Base-by-base conservation (phyloP, 2,329 filamentous ascomycete species). In the Ambrosiella beaveri region DNA sequence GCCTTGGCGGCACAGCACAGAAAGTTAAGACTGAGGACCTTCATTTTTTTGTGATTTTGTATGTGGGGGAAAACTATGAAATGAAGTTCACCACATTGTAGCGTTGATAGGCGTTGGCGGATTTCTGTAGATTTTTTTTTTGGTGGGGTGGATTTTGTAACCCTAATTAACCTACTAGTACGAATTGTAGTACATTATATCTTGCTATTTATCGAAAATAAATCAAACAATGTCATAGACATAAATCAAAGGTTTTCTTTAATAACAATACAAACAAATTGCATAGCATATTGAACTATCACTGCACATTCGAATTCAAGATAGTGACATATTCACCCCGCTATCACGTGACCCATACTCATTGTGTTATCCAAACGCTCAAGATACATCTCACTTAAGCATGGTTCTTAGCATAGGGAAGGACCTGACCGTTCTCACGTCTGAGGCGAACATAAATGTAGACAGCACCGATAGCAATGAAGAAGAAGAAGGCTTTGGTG, bases 11-110 rank as follows among this genome's bases (percentile, higher is more conserved):
- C 91, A 76, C 93, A 98, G 66, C 88, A 93, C 63, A 97, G 76
- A 72, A 98, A 98, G 73, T 97, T 97, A 66, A 95, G 84, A 61
- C 89, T 96, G 56, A 97, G 81, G 62, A 97, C 76, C 71, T 97
- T 97, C 93, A 98, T 98, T 59, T 59, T 61, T 15, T 38, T 17
- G 36, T 41, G 49, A 35, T 19, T 49, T 19, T 59, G 54, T 37
- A 35, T 40, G 38, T 51, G 45, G 12, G 17, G 49, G 9, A 36
- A 40, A 37, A 35, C 11, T 27, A 38, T 27, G 8, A 35, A 47
- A 8, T 39, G 35, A 45, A 12, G 54, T 53, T 39, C 13, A 40
- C n/a, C 35, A 38, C 17, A n/a, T 27, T 56, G n/a, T 27, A 50
- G 37, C 17, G 1, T 54, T 15, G 38, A 38, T 39, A 11, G 51